Evolutionary conservation across 1,139 yeast genomes (phyloP).

Genomic region (Debaryomyces nepalensis): DNA sequence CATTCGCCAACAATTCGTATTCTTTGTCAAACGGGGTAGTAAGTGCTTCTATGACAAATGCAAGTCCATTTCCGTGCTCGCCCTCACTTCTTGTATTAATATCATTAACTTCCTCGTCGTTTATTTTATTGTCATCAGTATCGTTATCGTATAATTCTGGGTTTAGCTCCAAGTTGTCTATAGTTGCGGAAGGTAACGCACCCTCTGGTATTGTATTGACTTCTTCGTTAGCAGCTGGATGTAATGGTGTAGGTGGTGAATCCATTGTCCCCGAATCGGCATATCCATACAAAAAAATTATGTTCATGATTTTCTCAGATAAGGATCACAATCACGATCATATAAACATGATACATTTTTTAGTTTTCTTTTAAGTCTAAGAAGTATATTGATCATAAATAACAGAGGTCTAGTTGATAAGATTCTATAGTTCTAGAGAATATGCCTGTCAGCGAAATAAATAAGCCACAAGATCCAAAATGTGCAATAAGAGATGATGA

Average conservation of each 20-base stretch:
- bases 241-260: conserved; percentile 52
- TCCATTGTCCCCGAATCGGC: conserved; percentile 16
- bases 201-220: conserved; percentile 38
- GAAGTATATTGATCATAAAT: not conserved
- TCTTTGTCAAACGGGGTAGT: conserved; percentile 38
- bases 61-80: not conserved
- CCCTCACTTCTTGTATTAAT: conserved; percentile 15
- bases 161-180: conserved; percentile 41
- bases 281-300: conserved; percentile 3
- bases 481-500: not conserved
- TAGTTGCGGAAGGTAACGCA: conserved; percentile 22
- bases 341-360: conserved; percentile 1
- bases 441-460: conserved; percentile 20
- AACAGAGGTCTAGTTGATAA: not conserved
- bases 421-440: not conserved
- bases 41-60: not conserved
- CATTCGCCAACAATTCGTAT: conserved; percentile 21
- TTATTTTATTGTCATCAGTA: conserved; percentile 9
- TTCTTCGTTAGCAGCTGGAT: conserved; percentile 52
- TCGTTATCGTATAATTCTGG: conserved; percentile 45
- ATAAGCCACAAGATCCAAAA: conserved; percentile 7
- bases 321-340: conserved; percentile 13
- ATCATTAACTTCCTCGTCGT: conserved; percentile 16
- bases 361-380: not conserved
- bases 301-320: conserved; percentile 12